A percentile compares a stretch with the other conserved stretches of the same genome.
Evolutionary conservation across 176 grass and related monocot species (phyloP).

Genomic region (Avena insularis): DNA sequence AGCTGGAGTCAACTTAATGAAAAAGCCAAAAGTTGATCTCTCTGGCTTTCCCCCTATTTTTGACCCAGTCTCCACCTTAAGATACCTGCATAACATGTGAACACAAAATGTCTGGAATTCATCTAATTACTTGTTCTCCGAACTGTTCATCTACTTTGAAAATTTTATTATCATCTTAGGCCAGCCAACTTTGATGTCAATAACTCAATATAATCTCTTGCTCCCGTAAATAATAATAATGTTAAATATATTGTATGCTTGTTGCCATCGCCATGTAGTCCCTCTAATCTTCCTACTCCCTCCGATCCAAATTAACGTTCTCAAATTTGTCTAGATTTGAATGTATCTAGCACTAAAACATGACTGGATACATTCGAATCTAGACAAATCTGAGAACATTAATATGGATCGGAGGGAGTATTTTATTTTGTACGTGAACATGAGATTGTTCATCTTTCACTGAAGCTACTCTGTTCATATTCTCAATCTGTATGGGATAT

Average conservation of each 20-base stretch:
- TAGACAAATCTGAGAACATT: too few species aligned
- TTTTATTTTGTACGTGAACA: neutral
- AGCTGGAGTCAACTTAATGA: too few species aligned
- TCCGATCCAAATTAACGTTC: too few species aligned
- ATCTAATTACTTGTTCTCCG: constrained; percentile 17
- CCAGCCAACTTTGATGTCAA: neutral
- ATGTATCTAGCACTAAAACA: too few species aligned
- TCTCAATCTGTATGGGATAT: neutral
- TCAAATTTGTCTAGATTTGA: too few species aligned
- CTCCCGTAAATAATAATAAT: neutral
- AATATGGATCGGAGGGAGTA: too few species aligned
- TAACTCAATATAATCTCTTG: constrained; percentile 1
- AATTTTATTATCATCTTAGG: neutral
- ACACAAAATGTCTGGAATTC: neutral
- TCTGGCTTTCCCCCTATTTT: neutral
- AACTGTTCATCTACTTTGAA: neutral
- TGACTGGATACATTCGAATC: too few species aligned
- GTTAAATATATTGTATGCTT: neutral
- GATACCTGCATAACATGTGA: neutral
- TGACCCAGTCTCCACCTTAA: neutral
- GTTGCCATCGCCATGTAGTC: neutral
- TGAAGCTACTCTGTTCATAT: constrained; percentile 5
- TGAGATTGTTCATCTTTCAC: constrained; percentile 3
- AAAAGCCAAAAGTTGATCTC: too few species aligned
- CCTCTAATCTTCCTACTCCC: neutral